Percentiles rank a stretch among this genome's conserved stretches.
phyloP scores from a whole-genome alignment of 306 rosid species.

The Purshia tridentata region DNA sequence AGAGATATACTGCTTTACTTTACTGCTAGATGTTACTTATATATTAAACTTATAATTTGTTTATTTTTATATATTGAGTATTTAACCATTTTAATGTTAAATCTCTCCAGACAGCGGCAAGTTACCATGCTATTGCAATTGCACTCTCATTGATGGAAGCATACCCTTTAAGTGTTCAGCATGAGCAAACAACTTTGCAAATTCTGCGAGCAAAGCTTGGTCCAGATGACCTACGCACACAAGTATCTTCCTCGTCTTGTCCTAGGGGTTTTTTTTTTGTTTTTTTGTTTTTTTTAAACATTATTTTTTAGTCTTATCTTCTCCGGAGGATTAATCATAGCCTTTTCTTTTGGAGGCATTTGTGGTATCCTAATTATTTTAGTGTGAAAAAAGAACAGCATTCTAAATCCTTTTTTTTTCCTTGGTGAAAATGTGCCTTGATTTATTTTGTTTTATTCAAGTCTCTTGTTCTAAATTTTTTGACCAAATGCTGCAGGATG shows the following conservation, averaged over 20 bases:
- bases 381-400: neutral
- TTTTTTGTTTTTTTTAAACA: neutral
- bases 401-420: neutral
- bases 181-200: slow-evolving; percentile 96
- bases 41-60: neutral
- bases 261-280: neutral
- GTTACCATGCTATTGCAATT: slow-evolving; percentile 97
- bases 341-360: neutral
- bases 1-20: neutral
- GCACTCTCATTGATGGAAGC: slow-evolving; percentile 99
- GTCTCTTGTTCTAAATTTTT: slow-evolving; percentile 6
- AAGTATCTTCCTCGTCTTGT: slow-evolving; percentile 49
- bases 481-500: slow-evolving; percentile 64
- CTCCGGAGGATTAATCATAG: neutral
- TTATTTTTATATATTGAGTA: neutral
- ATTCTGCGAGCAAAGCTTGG: slow-evolving; percentile 95
- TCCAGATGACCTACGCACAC: slow-evolving; percentile 94
- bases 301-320: neutral
- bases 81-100: slow-evolving; percentile 25
- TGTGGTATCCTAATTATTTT: neutral
- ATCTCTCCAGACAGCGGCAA: slow-evolving; percentile 89
- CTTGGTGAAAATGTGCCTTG: neutral
- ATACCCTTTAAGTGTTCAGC: slow-evolving; percentile 95
- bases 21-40: neutral
- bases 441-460: neutral